These are phyloP conservation scores for Alternaria sp. DNA, from an alignment of 2,329 filamentous ascomycete genomes.

Conservation along the genomic window DNA sequence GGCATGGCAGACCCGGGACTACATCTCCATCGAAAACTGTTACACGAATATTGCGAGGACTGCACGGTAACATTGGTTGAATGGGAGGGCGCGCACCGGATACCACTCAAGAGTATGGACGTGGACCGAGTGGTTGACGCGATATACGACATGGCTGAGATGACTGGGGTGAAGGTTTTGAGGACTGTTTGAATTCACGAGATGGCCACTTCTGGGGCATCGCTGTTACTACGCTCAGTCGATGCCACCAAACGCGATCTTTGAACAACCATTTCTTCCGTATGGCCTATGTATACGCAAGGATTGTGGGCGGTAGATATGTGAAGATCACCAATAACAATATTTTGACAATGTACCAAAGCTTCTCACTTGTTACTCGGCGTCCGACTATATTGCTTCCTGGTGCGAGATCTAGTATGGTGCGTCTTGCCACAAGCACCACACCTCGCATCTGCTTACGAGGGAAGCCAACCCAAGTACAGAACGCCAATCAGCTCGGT, in stretches of 20 bases:
- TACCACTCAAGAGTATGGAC: constrained; percentile 74
- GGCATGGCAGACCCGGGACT: constrained; percentile 69
- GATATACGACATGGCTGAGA: constrained; percentile 62
- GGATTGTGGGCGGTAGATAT: not conserved
- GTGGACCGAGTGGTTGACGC: constrained; percentile 65
- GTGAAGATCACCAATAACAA: not conserved
- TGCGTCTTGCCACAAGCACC: no score
- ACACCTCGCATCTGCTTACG: no score
- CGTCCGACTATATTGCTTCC: no score
- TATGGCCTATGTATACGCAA: not conserved
- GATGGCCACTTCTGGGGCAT: not conserved
- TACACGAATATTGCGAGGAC: constrained; percentile 67
- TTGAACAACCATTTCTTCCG: not conserved
- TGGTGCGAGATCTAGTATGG: no score
- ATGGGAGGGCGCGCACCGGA: constrained; percentile 76
- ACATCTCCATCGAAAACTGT: constrained; percentile 64
- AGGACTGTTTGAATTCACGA: constrained; percentile 36
- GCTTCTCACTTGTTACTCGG: no score
- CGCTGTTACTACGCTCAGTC: not conserved
- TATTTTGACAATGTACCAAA: not conserved
- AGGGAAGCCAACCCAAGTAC: no score
- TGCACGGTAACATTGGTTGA: constrained; percentile 68
- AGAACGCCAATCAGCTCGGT: no score
- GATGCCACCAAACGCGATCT: not conserved
- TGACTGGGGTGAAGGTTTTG: constrained; percentile 55